Evolutionary conservation across 2,329 filamentous ascomycete genomes (phyloP), one percentile per base, ranked within the genome.

Genomic region (Aspergillus pseudoterreus): DNA sequence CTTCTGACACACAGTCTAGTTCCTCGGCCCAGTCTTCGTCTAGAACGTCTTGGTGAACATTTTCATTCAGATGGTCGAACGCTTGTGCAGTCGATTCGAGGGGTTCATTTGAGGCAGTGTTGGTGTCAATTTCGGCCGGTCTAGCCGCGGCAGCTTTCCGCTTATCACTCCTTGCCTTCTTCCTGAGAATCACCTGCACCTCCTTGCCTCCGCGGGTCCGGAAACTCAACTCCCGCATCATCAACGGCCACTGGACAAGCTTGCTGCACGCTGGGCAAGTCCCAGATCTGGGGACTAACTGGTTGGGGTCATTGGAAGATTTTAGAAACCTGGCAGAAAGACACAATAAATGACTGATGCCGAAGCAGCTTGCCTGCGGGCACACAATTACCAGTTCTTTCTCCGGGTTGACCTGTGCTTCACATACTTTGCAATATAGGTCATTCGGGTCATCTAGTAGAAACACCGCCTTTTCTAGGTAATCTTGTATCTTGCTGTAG

Each of bases 181-280:
- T 88, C 59, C 90, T 77, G 22, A 96, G 62, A 58, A 83, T 83
- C 15, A 48, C 45, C 38, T 84, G 80, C 1, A 92, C 74, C 57
- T 91, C 86, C 51, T 87, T 86, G 49, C 79, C 71, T 0, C 87
- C 91, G 21, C 89, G 80, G 33, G 82, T 75, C 30, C 92, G 80
- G 45, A 96, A 72, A 46, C 81, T 94, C 60, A 95, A 71, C 66
- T 95, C 92, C 65, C 85, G 92, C 74, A 95, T 87, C 72, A 96
- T 82, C 44, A 87, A 82, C 0, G 78, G 76, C 92, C 92, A 97
- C 46, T 77, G 68, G 2, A 91, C 72, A 4, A 75, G 69, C 0
- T 76, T 75, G 1, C 77, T 71, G 64, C 92, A 97, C 17, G 73
- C 73, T 0, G 90, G 90, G 71, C 92, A 97, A 2, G 62, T 69